Evolutionary conservation across 2,329 filamentous ascomycete genomes (phyloP), one percentile per base, ranked within the genome.

Genomic region (Alternaria angustiovoidea): DNA sequence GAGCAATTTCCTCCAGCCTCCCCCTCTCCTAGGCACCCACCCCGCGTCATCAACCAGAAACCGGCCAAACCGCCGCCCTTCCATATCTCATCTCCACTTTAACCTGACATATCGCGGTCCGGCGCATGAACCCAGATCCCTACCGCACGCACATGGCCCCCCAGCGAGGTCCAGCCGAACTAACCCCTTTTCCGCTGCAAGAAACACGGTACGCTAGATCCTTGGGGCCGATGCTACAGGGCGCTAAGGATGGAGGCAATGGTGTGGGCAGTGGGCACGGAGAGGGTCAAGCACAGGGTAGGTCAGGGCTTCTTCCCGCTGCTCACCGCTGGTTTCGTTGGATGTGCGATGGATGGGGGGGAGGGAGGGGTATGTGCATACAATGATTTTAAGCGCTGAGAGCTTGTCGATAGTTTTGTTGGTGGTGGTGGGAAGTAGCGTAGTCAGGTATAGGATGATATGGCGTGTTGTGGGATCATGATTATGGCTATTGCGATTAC

Each of bases 151-250:
- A 38, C 32, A 36, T 47, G 52, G 52, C 52, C 11, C 46, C 32
- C 30, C 32, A 36, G 46, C 46, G 8, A 49, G 30, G 30, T 32
- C 52, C 52, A 46, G 52, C 20, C 52, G n/a, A 18, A 4, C 52
- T 54, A 54, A 47, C 16, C 52, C 42, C 52, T 54, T 55, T 55
- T 49, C 53, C 53, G 53, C 43, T 55, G 53, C 53, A 55, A 47
- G 43, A 55, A 47, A 55, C 46, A 55, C 53, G 53, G 53, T 55
- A 55, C 53, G 43, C 53, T 55, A 55, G 30, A 38, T 49, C 32
- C 20, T 49, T 49, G 46, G 46, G 46, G 46, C 46, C 20, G 46
- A 38, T 49, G 46, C 46, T 36, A 49, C 30, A 36, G 46, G 20
- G 30, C 46, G 20, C 46, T 49, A 38, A 49, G 30, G 46, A 11